Conservation (phyloP, 768 basidiomycete genomes). For the Leucosporidium yakuticum region DNA sequence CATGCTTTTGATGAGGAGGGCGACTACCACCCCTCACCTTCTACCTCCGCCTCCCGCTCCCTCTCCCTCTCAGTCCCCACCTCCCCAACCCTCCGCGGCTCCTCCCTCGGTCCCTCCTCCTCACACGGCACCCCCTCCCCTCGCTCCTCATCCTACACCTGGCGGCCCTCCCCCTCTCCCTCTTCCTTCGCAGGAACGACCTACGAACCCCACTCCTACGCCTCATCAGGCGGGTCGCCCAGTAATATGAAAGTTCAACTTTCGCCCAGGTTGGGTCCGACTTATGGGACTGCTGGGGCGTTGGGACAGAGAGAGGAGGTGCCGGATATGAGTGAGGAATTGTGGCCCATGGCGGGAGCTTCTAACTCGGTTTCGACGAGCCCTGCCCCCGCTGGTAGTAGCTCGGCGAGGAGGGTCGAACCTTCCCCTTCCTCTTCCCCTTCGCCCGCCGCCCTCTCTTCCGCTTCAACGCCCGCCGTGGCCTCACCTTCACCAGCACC, state of each 20-base stretch:
- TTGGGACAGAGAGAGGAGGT: neutral
- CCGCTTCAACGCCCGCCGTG: too few species aligned
- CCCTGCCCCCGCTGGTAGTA: neutral
- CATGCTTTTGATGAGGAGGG: neutral
- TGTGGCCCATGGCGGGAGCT: slow-evolving; percentile 18
- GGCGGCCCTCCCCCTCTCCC: neutral
- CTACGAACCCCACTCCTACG: slow-evolving; percentile 17
- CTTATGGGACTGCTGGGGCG: slow-evolving; percentile 6
- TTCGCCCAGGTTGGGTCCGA: slow-evolving; percentile 28
- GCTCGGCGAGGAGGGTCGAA: neutral
- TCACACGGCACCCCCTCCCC: slow-evolving; percentile 6
- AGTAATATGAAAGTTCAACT: slow-evolving; percentile 23
- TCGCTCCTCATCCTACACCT: slow-evolving; percentile 1
- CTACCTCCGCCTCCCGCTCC: slow-evolving; percentile 4
- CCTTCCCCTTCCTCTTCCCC: too few species aligned
- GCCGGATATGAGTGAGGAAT: slow-evolving; percentile 24
- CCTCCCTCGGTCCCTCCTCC: neutral
- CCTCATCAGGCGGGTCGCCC: slow-evolving; percentile 8
- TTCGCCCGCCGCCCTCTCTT: too few species aligned
- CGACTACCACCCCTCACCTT: neutral
- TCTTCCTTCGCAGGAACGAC: neutral
- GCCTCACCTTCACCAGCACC: neutral
- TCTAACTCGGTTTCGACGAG: neutral
- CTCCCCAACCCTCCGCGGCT: slow-evolving; percentile 18
- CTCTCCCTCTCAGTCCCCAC: slow-evolving; percentile 24